Evolutionary conservation across 2,329 filamentous ascomycete species (phyloP).

Genomic region (Stromatinia cepivora): DNA sequence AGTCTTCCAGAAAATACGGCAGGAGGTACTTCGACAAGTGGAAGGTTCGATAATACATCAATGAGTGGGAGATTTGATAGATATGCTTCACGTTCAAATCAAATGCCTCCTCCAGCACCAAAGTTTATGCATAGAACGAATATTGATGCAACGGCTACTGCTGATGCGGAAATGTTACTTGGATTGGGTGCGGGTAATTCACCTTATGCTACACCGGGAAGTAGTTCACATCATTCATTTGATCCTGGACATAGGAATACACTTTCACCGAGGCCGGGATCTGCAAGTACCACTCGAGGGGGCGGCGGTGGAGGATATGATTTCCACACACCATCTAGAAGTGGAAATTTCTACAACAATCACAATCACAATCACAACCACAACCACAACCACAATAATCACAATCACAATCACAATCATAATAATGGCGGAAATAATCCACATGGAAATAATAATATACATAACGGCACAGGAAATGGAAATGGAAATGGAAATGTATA

Average conservation of each 20-base stretch:
- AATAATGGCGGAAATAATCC: not conserved
- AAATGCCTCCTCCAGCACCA: slow-evolving; percentile 39
- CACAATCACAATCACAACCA: slow-evolving; percentile 1
- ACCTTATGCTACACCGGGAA: slow-evolving; percentile 36
- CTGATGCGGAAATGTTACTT: slow-evolving; percentile 50
- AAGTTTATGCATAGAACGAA: slow-evolving; percentile 40
- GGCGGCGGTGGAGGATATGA: not conserved
- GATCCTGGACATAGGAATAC: slow-evolving; percentile 25
- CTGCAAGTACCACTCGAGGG: not conserved
- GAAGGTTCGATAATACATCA: slow-evolving; percentile 44
- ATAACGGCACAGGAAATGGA: not conserved
- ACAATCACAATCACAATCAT: slow-evolving; percentile 6
- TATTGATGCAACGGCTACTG: slow-evolving; percentile 43
- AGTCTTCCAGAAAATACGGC: slow-evolving; percentile 50
- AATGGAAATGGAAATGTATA: slow-evolving; percentile 25
- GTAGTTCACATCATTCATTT: slow-evolving; percentile 27
- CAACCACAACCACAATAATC: not conserved
- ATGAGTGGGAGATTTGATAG: slow-evolving; percentile 38
- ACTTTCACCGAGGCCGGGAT: not conserved
- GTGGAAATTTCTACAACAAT: not conserved
- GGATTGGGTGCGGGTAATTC: slow-evolving; percentile 49
- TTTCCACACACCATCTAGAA: not conserved
- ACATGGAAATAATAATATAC: not conserved
- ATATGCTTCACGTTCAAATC: slow-evolving; percentile 27
- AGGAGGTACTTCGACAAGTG: slow-evolving; percentile 48